Base-by-base conservation (phyloP, 805 yeast genomes). In the Kluyveromyces siamensis region DNA sequence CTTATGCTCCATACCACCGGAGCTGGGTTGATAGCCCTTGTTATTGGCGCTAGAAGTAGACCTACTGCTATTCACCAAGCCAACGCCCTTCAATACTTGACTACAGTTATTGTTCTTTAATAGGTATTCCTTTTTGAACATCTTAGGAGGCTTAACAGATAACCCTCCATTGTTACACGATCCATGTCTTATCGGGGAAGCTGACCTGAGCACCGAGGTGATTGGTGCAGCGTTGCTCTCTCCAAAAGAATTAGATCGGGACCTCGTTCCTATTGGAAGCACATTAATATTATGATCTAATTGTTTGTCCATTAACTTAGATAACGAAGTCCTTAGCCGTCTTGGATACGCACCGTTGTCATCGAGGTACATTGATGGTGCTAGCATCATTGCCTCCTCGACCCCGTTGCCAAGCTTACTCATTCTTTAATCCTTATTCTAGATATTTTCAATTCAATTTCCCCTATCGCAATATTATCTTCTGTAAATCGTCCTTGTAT, bases 301-400 rank as follows among this genome's bases (percentile, higher is more conserved):
- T 10, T 33, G 45, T 27, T 43, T 43, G n/a, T 62, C 63, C 45
- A 57, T 60, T 39, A 64, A 50, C 45, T 64, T 64, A 6, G 68
- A 64, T 14, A 64, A 54, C 3, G 68, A 64, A 4, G 68, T 64
- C 33, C 66, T 50, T 39, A 60, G 62, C 41, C 56, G 51, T n/a
- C 52, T 46, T 9, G 60, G 50, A 16, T 48, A 50, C 13, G 45
- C 48, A 27, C 50, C 48, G 30, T 48, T 47, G 46, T 55, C 51
- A 19, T 61, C 64, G 30, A 64, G 45, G 30, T 59, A 59, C 46
- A 62, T 48, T 46, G 60, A 62, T 13, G 67, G 60, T 14, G 36
- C 44, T 9, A 14, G 25, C 4, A 33, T 17, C 25, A 43, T 36
- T 17, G 38, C 14, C 18, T 43, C 45, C 16, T 43, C 45, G 18